phyloP scores from a whole-genome alignment of 805 yeast species.

The Blastobotrys robertii region DNA sequence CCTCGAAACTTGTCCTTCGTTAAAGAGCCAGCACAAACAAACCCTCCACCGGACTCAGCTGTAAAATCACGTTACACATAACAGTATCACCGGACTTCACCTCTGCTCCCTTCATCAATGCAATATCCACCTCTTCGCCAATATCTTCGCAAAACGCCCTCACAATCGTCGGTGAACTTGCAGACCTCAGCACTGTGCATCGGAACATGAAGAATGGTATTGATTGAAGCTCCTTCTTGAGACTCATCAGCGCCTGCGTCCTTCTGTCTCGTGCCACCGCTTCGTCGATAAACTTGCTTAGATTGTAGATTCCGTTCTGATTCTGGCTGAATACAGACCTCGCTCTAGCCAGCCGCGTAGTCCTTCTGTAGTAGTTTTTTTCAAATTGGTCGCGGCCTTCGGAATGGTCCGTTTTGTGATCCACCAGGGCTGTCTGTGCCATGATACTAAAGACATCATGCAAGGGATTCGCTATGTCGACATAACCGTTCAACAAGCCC shows the following conservation, averaged over 20 bases:
- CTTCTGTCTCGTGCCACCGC: conserved; percentile 23
- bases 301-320: background rate
- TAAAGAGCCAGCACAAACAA: conserved; percentile 31
- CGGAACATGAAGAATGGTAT: conserved; percentile 25
- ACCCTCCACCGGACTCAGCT: conserved; percentile 34
- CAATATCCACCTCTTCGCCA: conserved; percentile 38
- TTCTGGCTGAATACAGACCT: background rate
- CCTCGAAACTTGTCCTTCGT: background rate
- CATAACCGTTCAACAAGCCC: conserved; percentile 21
- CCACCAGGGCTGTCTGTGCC: background rate
- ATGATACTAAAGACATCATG: conserved; percentile 7
- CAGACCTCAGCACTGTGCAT: conserved; percentile 36
- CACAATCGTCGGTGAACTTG: conserved; percentile 24
- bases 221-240: conserved; percentile 14
- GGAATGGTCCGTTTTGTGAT: background rate
- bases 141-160: conserved; percentile 40
- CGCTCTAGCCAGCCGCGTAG: background rate
- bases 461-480: conserved; percentile 23
- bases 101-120: conserved; percentile 17
- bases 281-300: conserved; percentile 11
- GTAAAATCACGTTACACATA: conserved; percentile 36
- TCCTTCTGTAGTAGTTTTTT: background rate
- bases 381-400: too few species aligned
- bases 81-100: conserved; percentile 37
- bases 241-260: conserved; percentile 9